These are phyloP conservation scores for Musa troglodytarum DNA, from an alignment of 176 grass and related monocot genomes.

Conservation along the genomic window DNA sequence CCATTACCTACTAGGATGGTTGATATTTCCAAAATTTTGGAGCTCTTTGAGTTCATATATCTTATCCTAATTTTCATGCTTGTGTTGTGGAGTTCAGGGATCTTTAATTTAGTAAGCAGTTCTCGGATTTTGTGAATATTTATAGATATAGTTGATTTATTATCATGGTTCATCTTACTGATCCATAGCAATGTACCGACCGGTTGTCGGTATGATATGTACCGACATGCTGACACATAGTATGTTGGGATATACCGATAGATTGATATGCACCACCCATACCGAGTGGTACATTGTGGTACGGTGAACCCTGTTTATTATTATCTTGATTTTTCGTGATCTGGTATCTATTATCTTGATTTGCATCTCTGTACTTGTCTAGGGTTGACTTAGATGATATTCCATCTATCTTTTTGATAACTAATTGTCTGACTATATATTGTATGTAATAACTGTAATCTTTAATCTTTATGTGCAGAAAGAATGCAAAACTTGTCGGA, in stretches of 20 bases:
- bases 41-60: neutral
- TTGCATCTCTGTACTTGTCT: neutral
- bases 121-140: neutral
- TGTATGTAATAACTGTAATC: neutral
- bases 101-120: neutral
- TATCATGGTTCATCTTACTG: neutral
- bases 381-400: neutral
- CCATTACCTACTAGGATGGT: neutral
- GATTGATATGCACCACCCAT: too few species aligned
- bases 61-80: neutral
- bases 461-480: conserved; percentile 41
- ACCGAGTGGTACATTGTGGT: too few species aligned
- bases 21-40: neutral
- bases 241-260: too few species aligned
- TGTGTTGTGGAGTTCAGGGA: neutral
- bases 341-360: neutral
- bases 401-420: neutral
- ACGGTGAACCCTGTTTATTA: neutral
- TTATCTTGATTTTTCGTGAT: neutral
- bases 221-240: too few species aligned
- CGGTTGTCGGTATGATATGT: too few species aligned
- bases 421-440: neutral
- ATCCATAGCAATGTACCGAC: too few species aligned
- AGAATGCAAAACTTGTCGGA: conserved; percentile 82
- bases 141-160: neutral